Base-by-base conservation (phyloP, 805 yeast species). In the Starmerella etchellsii region DNA sequence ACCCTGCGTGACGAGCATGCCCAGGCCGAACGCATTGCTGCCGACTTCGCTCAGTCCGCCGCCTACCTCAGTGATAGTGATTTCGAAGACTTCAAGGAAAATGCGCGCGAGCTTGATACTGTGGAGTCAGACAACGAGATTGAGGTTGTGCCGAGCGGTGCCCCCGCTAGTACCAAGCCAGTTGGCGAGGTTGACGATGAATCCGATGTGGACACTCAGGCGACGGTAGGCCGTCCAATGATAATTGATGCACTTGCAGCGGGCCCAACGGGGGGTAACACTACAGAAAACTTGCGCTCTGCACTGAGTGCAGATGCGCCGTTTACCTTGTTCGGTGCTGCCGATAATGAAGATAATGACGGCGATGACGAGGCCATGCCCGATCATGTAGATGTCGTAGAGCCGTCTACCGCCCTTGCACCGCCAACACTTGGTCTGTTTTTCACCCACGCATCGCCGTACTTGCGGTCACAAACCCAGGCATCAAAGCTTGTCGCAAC, bases 381-480 rank as follows among this genome's bases (percentile, higher is more conserved):
- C 16, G 31, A 28, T 11, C 7, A 14, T 10, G 16, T 14, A 11
- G 11, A 6, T 6, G 32, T 30, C 7, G 11, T 25, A 4, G 33
- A 7, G 19, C 33, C 46, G 10, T 45, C 48, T 1, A 50, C 53
- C 13, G 43, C 57, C 3, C 29, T 42, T 54, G 37, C 55, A 58
- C 40, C 42, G 51, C 52, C 54, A 25, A 60, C 60, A 32, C 58
- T 52, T 42, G 66, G 83, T 7, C 63, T 85, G 27, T 87, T 88
- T 59, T 88, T 93, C 70, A 64, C 78, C 2, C 96, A 88, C 57
- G 63, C 68, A 11, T 87, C 96, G 1, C 95, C 95, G 1, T 88
- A 83, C 61, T 64, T 88, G 48, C 73, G 72, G 37, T 78, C 95
- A 0, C 97, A 87, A 61, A 69, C 95, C 0, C 94, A 81, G 57